phyloP scores from a whole-genome alignment of 1,284 basidiomycete genomes.

The Pholiota adiposa region DNA sequence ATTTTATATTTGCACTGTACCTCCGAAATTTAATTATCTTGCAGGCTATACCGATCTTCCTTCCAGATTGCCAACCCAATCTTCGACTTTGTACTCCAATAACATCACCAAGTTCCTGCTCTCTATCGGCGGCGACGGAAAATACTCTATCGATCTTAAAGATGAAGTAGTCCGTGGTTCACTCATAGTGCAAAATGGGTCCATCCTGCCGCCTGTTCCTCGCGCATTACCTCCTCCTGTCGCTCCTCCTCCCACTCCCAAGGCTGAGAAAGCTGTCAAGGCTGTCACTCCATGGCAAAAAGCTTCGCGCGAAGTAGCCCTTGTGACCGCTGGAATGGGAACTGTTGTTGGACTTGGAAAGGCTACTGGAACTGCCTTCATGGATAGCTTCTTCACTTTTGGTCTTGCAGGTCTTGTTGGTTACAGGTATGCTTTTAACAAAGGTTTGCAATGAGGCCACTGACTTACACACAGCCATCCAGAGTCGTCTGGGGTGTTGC shows the following conservation, averaged over 20 bases:
- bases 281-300: conserved; percentile 87
- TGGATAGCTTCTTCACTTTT: conserved; percentile 86
- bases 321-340: conserved; percentile 77
- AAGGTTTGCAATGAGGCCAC: background rate
- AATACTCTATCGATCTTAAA: conserved; percentile 69
- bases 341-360: conserved; percentile 75
- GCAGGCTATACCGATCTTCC: conserved; percentile 82
- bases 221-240: conserved; percentile 65
- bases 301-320: conserved; percentile 69
- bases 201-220: conserved; percentile 66
- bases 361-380: conserved; percentile 76
- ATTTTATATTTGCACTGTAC: conserved; percentile 2
- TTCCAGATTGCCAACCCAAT: conserved; percentile 83
- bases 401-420: conserved; percentile 83
- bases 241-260: conserved; percentile 51
- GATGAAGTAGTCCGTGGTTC: conserved; percentile 87
- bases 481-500: conserved; percentile 88
- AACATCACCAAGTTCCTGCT: conserved; percentile 88
- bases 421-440: conserved; percentile 47
- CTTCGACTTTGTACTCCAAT: conserved; percentile 86
- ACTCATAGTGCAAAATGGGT: conserved; percentile 73
- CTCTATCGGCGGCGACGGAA: conserved; percentile 69
- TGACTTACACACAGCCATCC: background rate
- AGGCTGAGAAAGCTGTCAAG: conserved; percentile 54
- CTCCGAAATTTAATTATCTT: background rate